Evolutionary conservation across 2,329 filamentous ascomycete genomes (phyloP), one percentile per base, ranked within the genome.

Genomic region (Ascochyta koolunga): DNA sequence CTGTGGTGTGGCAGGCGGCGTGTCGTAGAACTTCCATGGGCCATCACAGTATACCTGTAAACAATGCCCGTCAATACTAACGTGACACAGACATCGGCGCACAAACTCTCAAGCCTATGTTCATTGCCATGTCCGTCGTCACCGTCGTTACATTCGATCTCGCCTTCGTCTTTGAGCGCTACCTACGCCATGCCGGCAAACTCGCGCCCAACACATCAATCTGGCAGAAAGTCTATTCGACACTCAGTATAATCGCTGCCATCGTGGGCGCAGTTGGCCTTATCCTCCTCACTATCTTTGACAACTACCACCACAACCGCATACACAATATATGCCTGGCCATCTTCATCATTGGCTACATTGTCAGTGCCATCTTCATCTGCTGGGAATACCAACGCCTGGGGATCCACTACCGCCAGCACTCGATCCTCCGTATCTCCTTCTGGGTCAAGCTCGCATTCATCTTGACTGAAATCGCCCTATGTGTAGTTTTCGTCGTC

Each of bases 381-480:
- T 97, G 93, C 79, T 87, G 86, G 78, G 92, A 97, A 74, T 97
- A 96, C 74, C 89, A 95, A 68, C 87, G 90, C 2, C 82, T 98
- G 1, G 91, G 92, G 22, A 86, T 89, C 47, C 88, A 89, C 71
- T 90, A 93, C 79, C 88, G 88, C 59, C 79, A 92, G 56, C 85
- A 93, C 75, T 83, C 82, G 49, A 78, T 95, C 61, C 83, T 99
- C 10, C 84, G 87, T 41, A 74, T 82, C 55, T 95, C 89, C 51
- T 98, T 98, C 80, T 93, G 87, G 84, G 81, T 95, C 70, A 99
- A 99, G 77, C 82, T 96, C 24, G 61, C 74, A 54, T 98, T 99
- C 76, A 89, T 98, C 71, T 68, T 97, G 51, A 69, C 93, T 66
- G 93, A 97, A 73, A 66, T 96, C 33, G 78, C 74, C 16, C 84